Conservation (phyloP, 2,329 filamentous ascomycete genomes). For the Beauveria scarabaeidicola region DNA sequence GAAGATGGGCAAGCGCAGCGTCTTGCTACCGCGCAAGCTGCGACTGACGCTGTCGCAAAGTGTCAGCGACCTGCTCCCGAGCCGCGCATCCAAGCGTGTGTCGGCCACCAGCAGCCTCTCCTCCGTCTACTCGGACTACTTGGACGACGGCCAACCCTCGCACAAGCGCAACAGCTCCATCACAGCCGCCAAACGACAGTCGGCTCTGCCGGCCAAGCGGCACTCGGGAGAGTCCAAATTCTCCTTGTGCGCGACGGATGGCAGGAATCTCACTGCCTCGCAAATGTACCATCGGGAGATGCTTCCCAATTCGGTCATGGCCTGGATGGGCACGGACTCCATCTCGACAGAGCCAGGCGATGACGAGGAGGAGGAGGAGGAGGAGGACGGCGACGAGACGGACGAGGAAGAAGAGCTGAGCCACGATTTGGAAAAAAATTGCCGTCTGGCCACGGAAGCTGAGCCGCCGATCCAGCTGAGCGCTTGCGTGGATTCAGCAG, state of each 20-base stretch:
- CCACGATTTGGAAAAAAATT: background rate
- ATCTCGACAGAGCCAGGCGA: background rate
- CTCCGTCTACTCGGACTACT: slow-evolving; percentile 47
- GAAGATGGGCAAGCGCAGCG: slow-evolving; percentile 10
- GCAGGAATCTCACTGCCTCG: background rate
- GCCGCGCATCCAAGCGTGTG: slow-evolving; percentile 44
- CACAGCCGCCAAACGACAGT: slow-evolving; percentile 1
- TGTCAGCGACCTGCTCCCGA: slow-evolving; percentile 47
- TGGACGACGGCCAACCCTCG: slow-evolving; percentile 33
- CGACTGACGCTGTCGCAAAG: slow-evolving; percentile 49
- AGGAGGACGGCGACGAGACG: background rate
- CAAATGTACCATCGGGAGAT: slow-evolving; percentile 11
- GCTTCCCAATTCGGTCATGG: slow-evolving; percentile 7
- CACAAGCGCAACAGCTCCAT: slow-evolving; percentile 9
- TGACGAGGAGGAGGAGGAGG: background rate
- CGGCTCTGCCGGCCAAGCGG: background rate
- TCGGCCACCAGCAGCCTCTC: slow-evolving; percentile 27
- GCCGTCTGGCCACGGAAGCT: background rate
- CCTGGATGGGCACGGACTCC: slow-evolving; percentile 7
- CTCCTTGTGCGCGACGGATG: background rate
- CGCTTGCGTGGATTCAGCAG: background rate
- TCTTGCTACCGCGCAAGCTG: slow-evolving; percentile 3
- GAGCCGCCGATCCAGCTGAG: background rate
- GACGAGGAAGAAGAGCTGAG: background rate
- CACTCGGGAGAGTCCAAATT: background rate